Conservation (phyloP, 768 basidiomycete genomes). For the Mycena vulgaris region DNA sequence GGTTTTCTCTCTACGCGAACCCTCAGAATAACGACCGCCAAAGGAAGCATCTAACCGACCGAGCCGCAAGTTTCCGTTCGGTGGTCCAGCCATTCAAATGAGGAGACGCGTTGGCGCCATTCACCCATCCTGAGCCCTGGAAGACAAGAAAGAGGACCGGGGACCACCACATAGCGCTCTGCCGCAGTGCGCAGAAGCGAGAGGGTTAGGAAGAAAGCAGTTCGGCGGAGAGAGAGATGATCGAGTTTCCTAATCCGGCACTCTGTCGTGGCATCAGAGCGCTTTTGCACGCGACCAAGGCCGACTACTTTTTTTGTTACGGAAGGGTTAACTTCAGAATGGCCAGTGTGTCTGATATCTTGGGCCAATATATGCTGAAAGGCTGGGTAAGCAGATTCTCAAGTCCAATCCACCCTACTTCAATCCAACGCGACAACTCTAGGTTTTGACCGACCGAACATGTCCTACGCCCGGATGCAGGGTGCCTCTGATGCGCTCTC, state of each 20-base stretch:
- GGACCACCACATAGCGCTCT: slow-evolving; percentile 67
- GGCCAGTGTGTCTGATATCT: slow-evolving; percentile 63
- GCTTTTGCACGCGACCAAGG: too few species aligned
- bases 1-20: slow-evolving; percentile 69
- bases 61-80: slow-evolving; percentile 68
- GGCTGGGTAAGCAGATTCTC: slow-evolving; percentile 72
- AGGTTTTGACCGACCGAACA: slow-evolving; percentile 77
- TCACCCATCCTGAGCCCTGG: slow-evolving; percentile 50
- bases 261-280: too few species aligned
- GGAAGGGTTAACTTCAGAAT: not conserved
- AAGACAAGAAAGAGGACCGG: slow-evolving; percentile 59
- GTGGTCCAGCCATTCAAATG: slow-evolving; percentile 64
- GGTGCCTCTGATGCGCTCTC: slow-evolving; percentile 84
- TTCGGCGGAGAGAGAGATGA: too few species aligned
- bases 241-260: too few species aligned
- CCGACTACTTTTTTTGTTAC: too few species aligned
- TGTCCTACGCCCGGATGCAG: slow-evolving; percentile 72
- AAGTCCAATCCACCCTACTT: not conserved
- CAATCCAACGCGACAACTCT: slow-evolving; percentile 3
- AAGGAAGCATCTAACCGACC: slow-evolving; percentile 56
- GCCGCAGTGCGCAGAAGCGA: too few species aligned
- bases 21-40: slow-evolving; percentile 3
- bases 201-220: too few species aligned
- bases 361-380: slow-evolving; percentile 82
- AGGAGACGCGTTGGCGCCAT: slow-evolving; percentile 51